Base-by-base conservation (phyloP, 106 monocot species). In the Vanilla planifolia region DNA sequence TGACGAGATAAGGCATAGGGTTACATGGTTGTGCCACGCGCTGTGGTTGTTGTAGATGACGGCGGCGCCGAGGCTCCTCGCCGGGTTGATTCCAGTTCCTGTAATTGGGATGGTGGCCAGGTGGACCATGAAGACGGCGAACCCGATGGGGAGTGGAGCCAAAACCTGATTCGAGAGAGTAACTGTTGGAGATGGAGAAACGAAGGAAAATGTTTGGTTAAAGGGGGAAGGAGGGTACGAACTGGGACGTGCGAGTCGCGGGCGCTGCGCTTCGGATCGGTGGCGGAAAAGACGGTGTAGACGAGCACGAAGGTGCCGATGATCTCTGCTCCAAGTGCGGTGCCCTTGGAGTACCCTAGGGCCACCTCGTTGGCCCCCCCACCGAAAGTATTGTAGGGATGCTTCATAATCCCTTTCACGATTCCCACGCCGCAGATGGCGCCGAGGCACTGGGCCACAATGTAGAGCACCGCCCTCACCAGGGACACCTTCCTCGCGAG, bases 81-180 rank as follows among this genome's bases (percentile, higher is more conserved):
- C 69, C 6, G 69, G 69, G 50, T 69, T 69, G 33, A 68, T 68
- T 20, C 68, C 59, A 11, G 68, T 68, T 37, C 68, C 68, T 3
- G 59, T 68, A n/a, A 69, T 59, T 8, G 60, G 60, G 29, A 61
- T 69, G 13, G 69, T 69, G 8, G 69, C 69, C 29, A 69, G 36
- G 28, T 69, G 61, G 14, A 69, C 69, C 16, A 69, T 23, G 39
- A 69, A 60, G n/a, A 69, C 69, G 5, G 69, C 69, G 25, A 69
- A 69, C 17, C 69, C 69, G 2, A 69, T 69, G 4, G 69, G 69
- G 34, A 69, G 50, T 5, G 69, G 69, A 16, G 69, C 69, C 46
- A 69, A 45, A 6, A 69, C 30, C 69, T 69, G 30, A 28, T 15
- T 7, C 2, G 35, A 20, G 19, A 32, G 3, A 1, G 5, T 5